phyloP scores from a whole-genome alignment of 2,329 filamentous ascomycete species.

The Colletotrichum nymphaeae region DNA sequence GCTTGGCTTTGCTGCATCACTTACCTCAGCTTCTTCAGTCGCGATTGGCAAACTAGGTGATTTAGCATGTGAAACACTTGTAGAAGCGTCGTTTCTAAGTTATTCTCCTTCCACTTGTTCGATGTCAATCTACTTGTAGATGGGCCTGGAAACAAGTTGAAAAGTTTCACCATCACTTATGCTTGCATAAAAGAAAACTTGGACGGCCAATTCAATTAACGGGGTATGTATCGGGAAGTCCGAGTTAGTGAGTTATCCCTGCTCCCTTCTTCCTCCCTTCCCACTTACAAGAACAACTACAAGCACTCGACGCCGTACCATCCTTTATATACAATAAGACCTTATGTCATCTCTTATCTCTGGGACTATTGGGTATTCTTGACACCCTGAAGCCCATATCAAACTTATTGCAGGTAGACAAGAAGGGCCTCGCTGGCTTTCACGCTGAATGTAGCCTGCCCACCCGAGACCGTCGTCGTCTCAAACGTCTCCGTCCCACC shows the following conservation, averaged over 20 bases:
- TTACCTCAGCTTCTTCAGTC: conserved; percentile 2
- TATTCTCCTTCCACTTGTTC: neutral
- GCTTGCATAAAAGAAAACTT: neutral
- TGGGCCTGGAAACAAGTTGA: neutral
- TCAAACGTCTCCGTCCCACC: conserved; percentile 24
- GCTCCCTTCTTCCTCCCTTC: neutral
- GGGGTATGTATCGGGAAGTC: neutral
- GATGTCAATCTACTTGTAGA: neutral
- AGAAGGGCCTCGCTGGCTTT: conserved; percentile 30
- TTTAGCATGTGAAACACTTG: conserved; percentile 14
- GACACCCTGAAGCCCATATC: neutral
- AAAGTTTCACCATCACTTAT: neutral
- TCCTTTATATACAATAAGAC: neutral
- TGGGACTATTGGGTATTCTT: too few species aligned
- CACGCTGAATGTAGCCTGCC: conserved; percentile 36
- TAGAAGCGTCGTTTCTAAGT: neutral
- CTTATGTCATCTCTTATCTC: too few species aligned
- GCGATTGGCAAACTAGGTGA: neutral
- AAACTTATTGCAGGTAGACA: conserved; percentile 13
- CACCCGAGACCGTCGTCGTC: neutral
- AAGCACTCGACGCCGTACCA: neutral
- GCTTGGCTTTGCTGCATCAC: neutral
- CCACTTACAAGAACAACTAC: neutral
- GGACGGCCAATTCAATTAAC: neutral
- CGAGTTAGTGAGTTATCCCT: neutral